Percentiles rank a stretch among this genome's conserved stretches.
Conservation (phyloP, 176 grass and related monocot genomes). For the Zizania latifolia region DNA sequence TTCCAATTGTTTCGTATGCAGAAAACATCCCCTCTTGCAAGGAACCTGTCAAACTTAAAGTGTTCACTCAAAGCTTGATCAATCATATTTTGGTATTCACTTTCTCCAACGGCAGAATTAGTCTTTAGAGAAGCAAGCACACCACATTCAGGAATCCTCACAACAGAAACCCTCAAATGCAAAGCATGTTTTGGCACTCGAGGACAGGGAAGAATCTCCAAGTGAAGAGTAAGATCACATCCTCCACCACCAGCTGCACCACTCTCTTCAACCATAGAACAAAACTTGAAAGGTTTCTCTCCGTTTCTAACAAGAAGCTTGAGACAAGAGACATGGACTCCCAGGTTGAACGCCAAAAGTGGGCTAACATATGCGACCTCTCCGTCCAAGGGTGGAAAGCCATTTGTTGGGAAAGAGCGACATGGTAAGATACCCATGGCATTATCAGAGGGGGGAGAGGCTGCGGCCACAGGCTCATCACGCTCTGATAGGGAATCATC, state of each 20-base stretch:
- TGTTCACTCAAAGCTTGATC: conserved; percentile 72
- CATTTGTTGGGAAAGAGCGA: conserved; percentile 26
- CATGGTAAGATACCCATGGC: conserved; percentile 64
- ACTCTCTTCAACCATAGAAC: conserved; percentile 24
- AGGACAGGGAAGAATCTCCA: conserved; percentile 72
- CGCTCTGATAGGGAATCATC: conserved; percentile 17
- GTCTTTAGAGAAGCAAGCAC: conserved; percentile 69
- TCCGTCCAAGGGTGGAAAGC: conserved; percentile 13
- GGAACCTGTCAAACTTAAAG: conserved; percentile 75
- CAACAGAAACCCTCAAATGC: conserved; percentile 77
- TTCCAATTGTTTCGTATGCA: conserved; percentile 64
- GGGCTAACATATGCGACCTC: conserved; percentile 73
- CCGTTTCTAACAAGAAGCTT: conserved; percentile 58
- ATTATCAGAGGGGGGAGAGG: conserved; percentile 11
- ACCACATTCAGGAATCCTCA: conserved; percentile 89
- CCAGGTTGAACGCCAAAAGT: conserved; percentile 90
- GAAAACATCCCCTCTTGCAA: conserved; percentile 86
- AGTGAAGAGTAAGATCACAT: conserved; percentile 36
- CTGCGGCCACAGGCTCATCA: not conserved
- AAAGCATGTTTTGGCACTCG: conserved; percentile 69
- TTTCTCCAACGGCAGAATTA: conserved; percentile 49
- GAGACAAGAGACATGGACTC: conserved; percentile 70
- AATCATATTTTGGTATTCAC: conserved; percentile 76
- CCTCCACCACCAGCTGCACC: not conserved
- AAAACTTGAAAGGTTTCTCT: conserved; percentile 50